Evolutionary conservation across 345 rosid species (phyloP).

Genomic region (Acer campestre): DNA sequence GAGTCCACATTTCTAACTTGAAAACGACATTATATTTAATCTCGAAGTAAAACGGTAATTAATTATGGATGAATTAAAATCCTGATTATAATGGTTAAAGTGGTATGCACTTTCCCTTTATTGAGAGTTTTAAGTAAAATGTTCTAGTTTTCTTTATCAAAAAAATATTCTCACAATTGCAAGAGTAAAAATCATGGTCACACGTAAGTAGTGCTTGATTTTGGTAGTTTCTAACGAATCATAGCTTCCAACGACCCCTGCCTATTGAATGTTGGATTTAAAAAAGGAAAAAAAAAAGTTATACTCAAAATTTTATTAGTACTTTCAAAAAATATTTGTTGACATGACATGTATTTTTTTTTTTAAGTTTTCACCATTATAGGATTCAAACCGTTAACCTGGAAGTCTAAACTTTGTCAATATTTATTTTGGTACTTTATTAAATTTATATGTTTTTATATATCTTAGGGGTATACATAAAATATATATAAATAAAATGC

Average conservation of each 20-base stretch:
- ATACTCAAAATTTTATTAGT: background rate
- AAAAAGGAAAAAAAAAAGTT: no score
- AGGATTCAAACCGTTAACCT: no score
- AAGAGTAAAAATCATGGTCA: no score
- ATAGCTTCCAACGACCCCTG: no score
- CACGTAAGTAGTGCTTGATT: no score
- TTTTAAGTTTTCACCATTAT: no score
- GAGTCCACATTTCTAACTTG: constrained; percentile 11
- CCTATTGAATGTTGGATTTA: no score
- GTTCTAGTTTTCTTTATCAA: no score
- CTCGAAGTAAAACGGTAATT: background rate
- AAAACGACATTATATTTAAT: constrained; percentile 17
- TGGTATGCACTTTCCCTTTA: background rate
- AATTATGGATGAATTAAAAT: background rate
- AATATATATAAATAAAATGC: background rate
- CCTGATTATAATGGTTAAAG: no score
- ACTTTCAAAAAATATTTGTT: constrained; percentile 2
- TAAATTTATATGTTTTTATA: background rate
- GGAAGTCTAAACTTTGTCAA: background rate
- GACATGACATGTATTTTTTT: constrained; percentile 15
- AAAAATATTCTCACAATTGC: no score
- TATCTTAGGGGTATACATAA: background rate
- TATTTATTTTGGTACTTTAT: background rate
- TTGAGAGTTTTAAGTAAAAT: no score
- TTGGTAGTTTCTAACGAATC: no score